These are phyloP conservation scores for Gymnopilus dilepis DNA, from an alignment of 768 basidiomycete species.

Conservation along the genomic window DNA sequence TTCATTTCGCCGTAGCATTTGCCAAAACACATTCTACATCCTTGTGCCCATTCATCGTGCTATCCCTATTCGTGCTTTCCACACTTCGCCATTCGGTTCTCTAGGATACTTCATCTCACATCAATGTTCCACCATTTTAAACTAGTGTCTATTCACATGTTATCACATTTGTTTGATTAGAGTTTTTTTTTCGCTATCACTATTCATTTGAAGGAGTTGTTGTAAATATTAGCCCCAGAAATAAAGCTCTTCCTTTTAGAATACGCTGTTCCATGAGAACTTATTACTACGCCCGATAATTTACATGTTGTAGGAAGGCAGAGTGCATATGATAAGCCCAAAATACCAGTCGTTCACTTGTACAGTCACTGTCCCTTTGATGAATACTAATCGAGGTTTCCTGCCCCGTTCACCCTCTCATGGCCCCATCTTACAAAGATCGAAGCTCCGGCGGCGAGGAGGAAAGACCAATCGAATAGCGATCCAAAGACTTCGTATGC, in stretches of 20 bases:
- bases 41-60: not conserved
- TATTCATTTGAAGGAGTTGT: not conserved
- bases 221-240: not conserved
- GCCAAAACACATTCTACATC: not conserved
- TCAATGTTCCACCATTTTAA: not conserved
- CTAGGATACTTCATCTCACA: not conserved
- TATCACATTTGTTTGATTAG: not conserved
- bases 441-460: constrained; percentile 59
- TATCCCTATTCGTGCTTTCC: not conserved
- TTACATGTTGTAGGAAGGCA: not conserved
- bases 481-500: constrained; percentile 75
- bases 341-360: not conserved
- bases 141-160: not conserved
- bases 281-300: not conserved
- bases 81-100: not conserved
- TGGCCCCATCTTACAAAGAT: constrained; percentile 59
- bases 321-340: not conserved
- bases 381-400: constrained; percentile 24
- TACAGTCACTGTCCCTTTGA: not conserved
- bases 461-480: constrained; percentile 76
- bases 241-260: not conserved
- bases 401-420: constrained; percentile 44
- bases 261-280: not conserved
- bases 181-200: not conserved
- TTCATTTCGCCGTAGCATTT: not conserved